Percentiles rank a stretch among this genome's conserved stretches.
Evolutionary conservation across 148 eudicot species (phyloP).

Genomic region (Spergularia bocconei): DNA sequence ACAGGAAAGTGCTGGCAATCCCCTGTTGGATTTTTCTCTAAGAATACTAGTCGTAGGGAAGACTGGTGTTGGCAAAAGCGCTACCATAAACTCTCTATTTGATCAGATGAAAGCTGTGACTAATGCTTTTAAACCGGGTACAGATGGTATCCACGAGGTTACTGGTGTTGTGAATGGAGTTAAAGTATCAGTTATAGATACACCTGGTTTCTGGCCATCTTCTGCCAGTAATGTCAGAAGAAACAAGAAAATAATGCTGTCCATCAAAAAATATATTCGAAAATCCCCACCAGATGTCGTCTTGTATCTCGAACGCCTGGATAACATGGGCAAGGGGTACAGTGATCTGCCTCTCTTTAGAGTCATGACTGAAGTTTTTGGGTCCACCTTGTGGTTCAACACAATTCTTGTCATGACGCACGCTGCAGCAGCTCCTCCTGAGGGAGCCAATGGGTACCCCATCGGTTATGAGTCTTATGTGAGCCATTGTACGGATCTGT

Average conservation of each 20-base stretch:
- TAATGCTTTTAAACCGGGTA: slow-evolving; percentile 78
- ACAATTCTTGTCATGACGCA: slow-evolving; percentile 91
- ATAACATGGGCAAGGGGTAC: slow-evolving; percentile 56
- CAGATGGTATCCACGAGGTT: slow-evolving; percentile 68
- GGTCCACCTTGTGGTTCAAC: slow-evolving; percentile 89
- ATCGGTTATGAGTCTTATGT: slow-evolving; percentile 73
- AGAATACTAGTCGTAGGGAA: slow-evolving; percentile 74
- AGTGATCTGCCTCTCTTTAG: slow-evolving; percentile 79
- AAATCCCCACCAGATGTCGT: slow-evolving; percentile 84
- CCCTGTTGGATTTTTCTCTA: slow-evolving; percentile 64
- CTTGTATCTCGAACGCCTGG: slow-evolving; percentile 85
- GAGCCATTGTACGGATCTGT: slow-evolving; percentile 54
- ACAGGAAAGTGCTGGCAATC: slow-evolving; percentile 58
- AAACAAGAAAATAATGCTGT: slow-evolving; percentile 67
- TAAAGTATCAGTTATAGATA: slow-evolving; percentile 71
- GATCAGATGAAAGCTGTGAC: slow-evolving; percentile 63
- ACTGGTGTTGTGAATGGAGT: slow-evolving; percentile 70
- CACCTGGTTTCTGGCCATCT: slow-evolving; percentile 85
- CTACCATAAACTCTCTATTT: slow-evolving; percentile 91
- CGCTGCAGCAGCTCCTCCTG: slow-evolving; percentile 73
- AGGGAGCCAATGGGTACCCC: slow-evolving; percentile 74
- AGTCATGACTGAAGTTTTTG: slow-evolving; percentile 78
- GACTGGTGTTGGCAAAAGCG: slow-evolving; percentile 96
- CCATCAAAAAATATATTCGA: slow-evolving; percentile 58
- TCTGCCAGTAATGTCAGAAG: slow-evolving; percentile 46